Percentiles rank a stretch among this genome's conserved stretches.
Conservation (phyloP, 768 basidiomycete species). For the Agaricus sinodeliciosus region DNA sequence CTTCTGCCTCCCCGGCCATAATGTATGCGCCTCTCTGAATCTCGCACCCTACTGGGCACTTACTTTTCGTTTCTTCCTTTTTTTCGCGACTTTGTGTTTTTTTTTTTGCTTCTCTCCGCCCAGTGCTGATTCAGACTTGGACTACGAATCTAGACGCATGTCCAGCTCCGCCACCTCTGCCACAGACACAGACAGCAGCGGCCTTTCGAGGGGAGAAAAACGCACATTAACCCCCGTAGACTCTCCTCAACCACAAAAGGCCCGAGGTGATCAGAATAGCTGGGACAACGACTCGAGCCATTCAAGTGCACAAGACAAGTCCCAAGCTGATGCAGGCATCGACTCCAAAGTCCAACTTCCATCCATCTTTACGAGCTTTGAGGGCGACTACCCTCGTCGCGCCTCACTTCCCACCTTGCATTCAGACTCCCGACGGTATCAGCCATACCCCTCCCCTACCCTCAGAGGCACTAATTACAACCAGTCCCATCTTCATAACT, state of each 20-base stretch:
- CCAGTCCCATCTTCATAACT: constrained; percentile 39
- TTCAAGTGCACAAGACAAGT: constrained; percentile 29
- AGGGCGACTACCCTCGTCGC: constrained; percentile 54
- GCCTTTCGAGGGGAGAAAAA: constrained; percentile 56
- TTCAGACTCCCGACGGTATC: constrained; percentile 48
- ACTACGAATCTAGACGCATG: constrained; percentile 67
- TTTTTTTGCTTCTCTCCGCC: not conserved
- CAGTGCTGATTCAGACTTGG: constrained; percentile 42
- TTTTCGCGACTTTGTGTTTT: no score
- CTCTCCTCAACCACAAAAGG: constrained; percentile 48
- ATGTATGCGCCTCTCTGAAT: constrained; percentile 28
- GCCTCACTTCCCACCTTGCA: constrained; percentile 57
- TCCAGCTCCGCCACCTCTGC: constrained; percentile 67
- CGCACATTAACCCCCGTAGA: constrained; percentile 49
- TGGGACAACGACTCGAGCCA: constrained; percentile 29
- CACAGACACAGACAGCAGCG: constrained; percentile 60
- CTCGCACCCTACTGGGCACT: constrained; percentile 5
- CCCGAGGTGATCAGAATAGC: constrained; percentile 27
- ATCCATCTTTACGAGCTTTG: constrained; percentile 66
- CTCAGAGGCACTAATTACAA: constrained; percentile 40
- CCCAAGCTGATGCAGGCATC: constrained; percentile 31
- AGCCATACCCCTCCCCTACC: constrained; percentile 48
- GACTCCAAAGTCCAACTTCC: constrained; percentile 62
- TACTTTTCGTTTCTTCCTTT: not conserved
- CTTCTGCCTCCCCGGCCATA: constrained; percentile 37